Percentiles rank a stretch among this genome's conserved stretches.
phyloP scores from a whole-genome alignment of 805 yeast genomes.

The Monosporozyma aerobia region DNA sequence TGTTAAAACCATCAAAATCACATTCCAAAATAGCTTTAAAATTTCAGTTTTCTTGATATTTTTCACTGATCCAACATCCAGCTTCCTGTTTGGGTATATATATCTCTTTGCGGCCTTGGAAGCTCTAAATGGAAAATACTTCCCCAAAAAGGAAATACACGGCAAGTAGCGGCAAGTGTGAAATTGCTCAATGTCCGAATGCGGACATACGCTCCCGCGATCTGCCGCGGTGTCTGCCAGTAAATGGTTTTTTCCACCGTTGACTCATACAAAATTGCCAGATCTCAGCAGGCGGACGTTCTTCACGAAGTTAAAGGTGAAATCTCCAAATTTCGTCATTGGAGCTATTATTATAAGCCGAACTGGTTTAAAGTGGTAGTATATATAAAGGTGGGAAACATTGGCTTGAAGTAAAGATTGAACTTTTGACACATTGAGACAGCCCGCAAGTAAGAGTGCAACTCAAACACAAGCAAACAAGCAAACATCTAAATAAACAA shows the following conservation, averaged over 20 bases:
- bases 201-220: neutral
- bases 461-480: too few relatives aligned
- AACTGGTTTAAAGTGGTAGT: neutral
- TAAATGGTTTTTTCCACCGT: neutral
- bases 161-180: neutral
- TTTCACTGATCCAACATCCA: neutral
- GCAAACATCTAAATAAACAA: too few relatives aligned
- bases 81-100: neutral
- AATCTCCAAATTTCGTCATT: neutral
- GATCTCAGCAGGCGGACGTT: neutral
- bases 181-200: neutral
- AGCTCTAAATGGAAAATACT: neutral
- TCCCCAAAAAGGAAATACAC: neutral
- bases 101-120: neutral
- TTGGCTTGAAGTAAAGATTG: neutral
- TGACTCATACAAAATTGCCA: neutral
- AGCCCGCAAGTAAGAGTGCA: too few relatives aligned
- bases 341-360: neutral
- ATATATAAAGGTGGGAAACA: neutral
- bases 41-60: neutral
- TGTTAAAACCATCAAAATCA: neutral
- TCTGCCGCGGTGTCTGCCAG: neutral
- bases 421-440: too few relatives aligned
- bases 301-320: neutral
- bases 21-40: neutral